Evolutionary conservation across 2,329 filamentous ascomycete species (phyloP).

Genomic region (Penicillium sumatraense): DNA sequence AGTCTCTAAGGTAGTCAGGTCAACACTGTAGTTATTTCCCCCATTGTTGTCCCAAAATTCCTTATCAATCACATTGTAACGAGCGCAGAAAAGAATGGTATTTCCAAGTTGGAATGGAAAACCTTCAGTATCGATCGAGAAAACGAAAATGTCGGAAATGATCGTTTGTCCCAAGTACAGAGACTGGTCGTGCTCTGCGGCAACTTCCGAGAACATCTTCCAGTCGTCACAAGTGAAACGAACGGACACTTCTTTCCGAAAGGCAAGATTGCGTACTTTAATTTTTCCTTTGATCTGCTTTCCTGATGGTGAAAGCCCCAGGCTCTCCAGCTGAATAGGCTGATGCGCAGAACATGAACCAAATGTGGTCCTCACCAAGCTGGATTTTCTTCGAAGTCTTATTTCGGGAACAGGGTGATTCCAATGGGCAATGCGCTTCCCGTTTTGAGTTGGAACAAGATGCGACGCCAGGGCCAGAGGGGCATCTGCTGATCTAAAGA

Average conservation of each 20-base stretch:
- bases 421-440: too few species aligned
- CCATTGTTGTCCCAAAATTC: background rate
- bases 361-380: too few species aligned
- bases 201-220: background rate
- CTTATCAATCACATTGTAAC: background rate
- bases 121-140: background rate
- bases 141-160: background rate
- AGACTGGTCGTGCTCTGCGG: background rate
- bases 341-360: background rate
- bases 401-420: too few species aligned
- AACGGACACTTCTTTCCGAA: background rate
- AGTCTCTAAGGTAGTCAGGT: too few species aligned
- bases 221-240: background rate
- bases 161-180: background rate
- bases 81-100: background rate
- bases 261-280: background rate
- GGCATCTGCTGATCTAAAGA: too few species aligned
- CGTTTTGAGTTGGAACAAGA: too few species aligned
- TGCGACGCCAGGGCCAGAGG: too few species aligned
- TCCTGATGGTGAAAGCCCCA: background rate
- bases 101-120: background rate
- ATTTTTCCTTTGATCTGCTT: background rate
- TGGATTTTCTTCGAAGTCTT: too few species aligned
- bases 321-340: background rate
- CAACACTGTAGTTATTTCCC: background rate